Conservation (phyloP, 2,329 filamentous ascomycete species). For the Ophiosphaerella herpotricha region DNA sequence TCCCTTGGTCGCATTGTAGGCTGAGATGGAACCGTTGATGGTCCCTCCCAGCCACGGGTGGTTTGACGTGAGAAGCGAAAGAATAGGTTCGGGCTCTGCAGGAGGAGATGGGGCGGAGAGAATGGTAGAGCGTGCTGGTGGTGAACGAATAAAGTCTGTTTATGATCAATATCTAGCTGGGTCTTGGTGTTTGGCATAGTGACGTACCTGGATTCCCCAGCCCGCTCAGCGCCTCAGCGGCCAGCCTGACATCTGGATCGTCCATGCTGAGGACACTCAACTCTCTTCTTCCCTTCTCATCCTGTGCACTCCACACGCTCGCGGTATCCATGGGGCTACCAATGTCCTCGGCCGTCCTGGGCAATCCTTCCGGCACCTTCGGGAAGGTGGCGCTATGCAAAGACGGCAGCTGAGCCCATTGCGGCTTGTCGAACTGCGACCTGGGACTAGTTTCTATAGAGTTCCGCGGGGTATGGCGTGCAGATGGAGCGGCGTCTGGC, state of each 20-base stretch:
- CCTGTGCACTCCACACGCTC: slow-evolving; percentile 50
- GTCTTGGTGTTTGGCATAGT: neutral
- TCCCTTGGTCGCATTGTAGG: slow-evolving; percentile 86
- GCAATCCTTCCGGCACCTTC: slow-evolving; percentile 35
- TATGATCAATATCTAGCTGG: slow-evolving; percentile 18
- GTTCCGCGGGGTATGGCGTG: slow-evolving; percentile 29
- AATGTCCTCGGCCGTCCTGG: slow-evolving; percentile 35
- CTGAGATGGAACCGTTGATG: slow-evolving; percentile 81
- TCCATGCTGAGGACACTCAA: slow-evolving; percentile 52
- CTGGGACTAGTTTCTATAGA: slow-evolving; percentile 45
- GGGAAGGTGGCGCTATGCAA: slow-evolving; percentile 37
- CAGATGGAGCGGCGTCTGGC: slow-evolving; percentile 28
- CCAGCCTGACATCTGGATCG: slow-evolving; percentile 54
- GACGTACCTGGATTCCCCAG: slow-evolving; percentile 55
- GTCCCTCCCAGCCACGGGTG: slow-evolving; percentile 85
- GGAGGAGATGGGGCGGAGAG: slow-evolving; percentile 43
- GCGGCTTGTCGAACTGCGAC: slow-evolving; percentile 18
- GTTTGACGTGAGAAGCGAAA: slow-evolving; percentile 84
- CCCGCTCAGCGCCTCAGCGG: slow-evolving; percentile 56
- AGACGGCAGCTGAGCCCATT: slow-evolving; percentile 35
- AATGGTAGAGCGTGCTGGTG: slow-evolving; percentile 38
- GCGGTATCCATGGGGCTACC: slow-evolving; percentile 52
- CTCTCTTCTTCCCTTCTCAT: slow-evolving; percentile 40
- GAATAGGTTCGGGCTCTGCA: slow-evolving; percentile 73
- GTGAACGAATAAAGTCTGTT: slow-evolving; percentile 51